Evolutionary conservation across 2,329 filamentous ascomycete species (phyloP), one percentile per base, ranked within the genome.

Genomic region (Apiospora rasikravindrae): DNA sequence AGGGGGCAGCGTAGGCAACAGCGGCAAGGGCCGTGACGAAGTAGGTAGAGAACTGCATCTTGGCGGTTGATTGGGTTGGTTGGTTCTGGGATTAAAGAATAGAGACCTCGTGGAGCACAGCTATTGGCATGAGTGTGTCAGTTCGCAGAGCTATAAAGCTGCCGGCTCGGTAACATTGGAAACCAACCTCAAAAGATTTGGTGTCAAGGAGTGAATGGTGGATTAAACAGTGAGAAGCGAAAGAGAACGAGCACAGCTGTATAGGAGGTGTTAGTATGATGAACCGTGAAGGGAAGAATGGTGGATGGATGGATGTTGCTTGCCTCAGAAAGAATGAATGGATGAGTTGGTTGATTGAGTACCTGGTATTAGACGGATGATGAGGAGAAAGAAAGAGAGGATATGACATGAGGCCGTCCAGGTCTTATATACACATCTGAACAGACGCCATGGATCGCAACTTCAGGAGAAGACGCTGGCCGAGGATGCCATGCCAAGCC

Each of bases 41-140:
- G 80, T 88, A 77, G 74, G 82, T 82, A 69, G 83, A 79, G 80
- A 82, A 80, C 84, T 87, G 86, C 86, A 88, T 88, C 75, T 83
- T 87, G 84, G 79, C 61, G 71, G 75, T 73, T 69, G 73, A 13
- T 47, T 26, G 64, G 24, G 16, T 24, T 24, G 66, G 45, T 49
- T 47, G 66, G 66, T 77, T 69, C 64, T 51, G 42, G 29, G 37
- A 80, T 80, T 79, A 79, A 73, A 75, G 77, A 74, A 64, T 26
- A 68, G 42, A 44, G 40, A 29, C 26, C n/a, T 33, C 8, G 81
- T 75, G 81, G 79, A 86, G 84, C 84, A 84, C 84, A 86, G 84
- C 84, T 84, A 70, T 80, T 61, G 8, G 37, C 11, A 19, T 61
- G 29, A 37, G 29, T n/a, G n/a, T 42, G 77, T 79, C 76, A 78